These are phyloP conservation scores for Gossypium raimondii DNA, from an alignment of 345 rosid species.

Conservation along the genomic window DNA sequence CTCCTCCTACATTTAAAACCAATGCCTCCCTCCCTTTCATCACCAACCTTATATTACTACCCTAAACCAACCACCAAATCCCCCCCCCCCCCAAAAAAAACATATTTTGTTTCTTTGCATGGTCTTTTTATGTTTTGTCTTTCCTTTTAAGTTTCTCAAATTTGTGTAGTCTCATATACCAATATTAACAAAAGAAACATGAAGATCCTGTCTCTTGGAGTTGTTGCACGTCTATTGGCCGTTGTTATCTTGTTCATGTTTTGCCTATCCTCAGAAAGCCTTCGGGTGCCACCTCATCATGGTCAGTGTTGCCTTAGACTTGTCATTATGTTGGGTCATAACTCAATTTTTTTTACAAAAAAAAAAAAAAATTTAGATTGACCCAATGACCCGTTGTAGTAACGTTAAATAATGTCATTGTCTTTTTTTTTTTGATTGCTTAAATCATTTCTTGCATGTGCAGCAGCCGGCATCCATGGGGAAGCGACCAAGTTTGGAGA, in stretches of 20 bases:
- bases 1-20: slow-evolving; percentile 22
- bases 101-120: background rate
- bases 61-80: background rate
- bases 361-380: no score
- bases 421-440: background rate
- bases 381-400: background rate
- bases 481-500: slow-evolving; percentile 4
- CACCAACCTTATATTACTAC: slow-evolving; percentile 4
- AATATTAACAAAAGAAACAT: background rate
- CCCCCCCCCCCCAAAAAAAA: background rate
- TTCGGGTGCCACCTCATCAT: slow-evolving; percentile 23
- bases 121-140: background rate
- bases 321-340: background rate
- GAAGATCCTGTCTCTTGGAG: slow-evolving; percentile 19
- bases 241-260: slow-evolving; percentile 24
- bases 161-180: background rate
- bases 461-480: slow-evolving; percentile 2
- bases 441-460: background rate
- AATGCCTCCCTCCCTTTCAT: background rate
- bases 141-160: background rate
- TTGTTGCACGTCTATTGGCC: background rate
- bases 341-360: background rate
- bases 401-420: background rate
- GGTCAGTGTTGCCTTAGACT: background rate
- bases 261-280: slow-evolving; percentile 18